Conservation (phyloP, 2,329 filamentous ascomycete genomes). For the Stachybotrys elegans region DNA sequence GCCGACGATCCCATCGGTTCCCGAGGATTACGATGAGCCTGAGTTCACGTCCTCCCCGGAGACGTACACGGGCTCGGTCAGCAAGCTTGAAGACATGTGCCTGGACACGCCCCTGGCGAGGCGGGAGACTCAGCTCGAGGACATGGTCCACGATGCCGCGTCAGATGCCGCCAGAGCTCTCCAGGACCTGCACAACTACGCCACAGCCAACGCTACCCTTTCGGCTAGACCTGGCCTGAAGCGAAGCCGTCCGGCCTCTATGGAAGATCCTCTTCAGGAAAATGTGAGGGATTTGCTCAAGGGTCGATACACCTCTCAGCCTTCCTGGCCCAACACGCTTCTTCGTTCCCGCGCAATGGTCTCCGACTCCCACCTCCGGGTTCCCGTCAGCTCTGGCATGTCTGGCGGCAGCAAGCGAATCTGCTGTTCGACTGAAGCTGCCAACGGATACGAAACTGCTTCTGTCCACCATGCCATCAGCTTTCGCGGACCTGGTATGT, state of each 20-base stretch:
- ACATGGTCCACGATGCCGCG: slow-evolving; percentile 34
- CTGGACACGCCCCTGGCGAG: slow-evolving; percentile 42
- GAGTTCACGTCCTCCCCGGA: slow-evolving; percentile 52
- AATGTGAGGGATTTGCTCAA: slow-evolving; percentile 61
- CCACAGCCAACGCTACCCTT: slow-evolving; percentile 30
- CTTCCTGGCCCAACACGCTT: slow-evolving; percentile 30
- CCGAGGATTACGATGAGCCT: slow-evolving; percentile 49
- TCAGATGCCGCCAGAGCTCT: slow-evolving; percentile 53
- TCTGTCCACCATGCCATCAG: slow-evolving; percentile 44
- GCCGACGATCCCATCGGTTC: slow-evolving; percentile 51
- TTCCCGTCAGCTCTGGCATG: slow-evolving; percentile 34
- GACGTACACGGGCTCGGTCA: slow-evolving; percentile 47
- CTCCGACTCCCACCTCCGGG: slow-evolving; percentile 25
- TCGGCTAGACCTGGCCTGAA: slow-evolving; percentile 42
- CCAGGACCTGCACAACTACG: slow-evolving; percentile 55
- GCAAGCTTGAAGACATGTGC: slow-evolving; percentile 45
- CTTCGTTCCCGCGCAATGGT: slow-evolving; percentile 26
- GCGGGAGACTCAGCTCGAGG: slow-evolving; percentile 42
- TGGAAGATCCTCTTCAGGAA: slow-evolving; percentile 58
- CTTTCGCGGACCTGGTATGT: slow-evolving; percentile 58
- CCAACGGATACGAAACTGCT: slow-evolving; percentile 39
- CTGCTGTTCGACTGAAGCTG: slow-evolving; percentile 59
- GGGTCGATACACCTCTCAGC: slow-evolving; percentile 23
- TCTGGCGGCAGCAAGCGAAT: slow-evolving; percentile 57
- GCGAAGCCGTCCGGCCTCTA: slow-evolving; percentile 54